Percentiles rank a stretch among this genome's conserved stretches.
phyloP scores from a whole-genome alignment of 768 basidiomycete species.

The Stropharia rugosoannulata region DNA sequence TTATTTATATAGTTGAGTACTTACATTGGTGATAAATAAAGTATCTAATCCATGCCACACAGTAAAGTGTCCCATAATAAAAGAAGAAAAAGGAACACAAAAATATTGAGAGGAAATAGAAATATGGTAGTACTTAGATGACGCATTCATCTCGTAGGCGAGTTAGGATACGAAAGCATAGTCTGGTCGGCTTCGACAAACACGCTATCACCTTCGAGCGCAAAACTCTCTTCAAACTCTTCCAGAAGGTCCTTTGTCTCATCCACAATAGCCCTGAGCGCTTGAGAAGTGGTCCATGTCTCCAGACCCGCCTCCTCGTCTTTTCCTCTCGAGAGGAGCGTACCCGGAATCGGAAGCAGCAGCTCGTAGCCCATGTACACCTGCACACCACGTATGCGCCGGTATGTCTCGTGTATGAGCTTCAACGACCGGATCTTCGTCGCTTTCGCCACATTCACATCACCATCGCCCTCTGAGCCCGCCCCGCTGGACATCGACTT shows the following conservation, averaged over 20 bases:
- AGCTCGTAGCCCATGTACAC: conserved; percentile 60
- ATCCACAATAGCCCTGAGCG: conserved; percentile 47
- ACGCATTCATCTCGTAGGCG: too few relatives aligned
- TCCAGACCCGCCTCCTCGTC: conserved; percentile 34
- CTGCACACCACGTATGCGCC: conserved; percentile 62
- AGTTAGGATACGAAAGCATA: not conserved
- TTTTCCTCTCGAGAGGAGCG: conserved; percentile 22
- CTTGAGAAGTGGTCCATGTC: conserved; percentile 56
- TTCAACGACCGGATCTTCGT: conserved; percentile 47
- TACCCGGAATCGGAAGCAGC: conserved; percentile 45
- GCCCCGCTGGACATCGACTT: conserved; percentile 9
- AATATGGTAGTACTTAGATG: too few relatives aligned
- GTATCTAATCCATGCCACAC: too few relatives aligned
- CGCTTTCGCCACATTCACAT: conserved; percentile 29
- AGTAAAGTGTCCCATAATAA: too few relatives aligned
- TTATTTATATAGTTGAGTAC: too few relatives aligned
- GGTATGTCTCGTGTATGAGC: conserved; percentile 59
- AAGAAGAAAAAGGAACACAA: too few relatives aligned
- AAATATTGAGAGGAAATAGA: too few relatives aligned
- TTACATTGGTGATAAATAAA: too few relatives aligned
- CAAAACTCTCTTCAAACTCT: conserved; percentile 47
- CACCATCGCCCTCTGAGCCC: conserved; percentile 10
- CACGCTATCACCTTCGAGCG: conserved; percentile 22
- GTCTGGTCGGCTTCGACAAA: conserved; percentile 22
- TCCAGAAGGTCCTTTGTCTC: conserved; percentile 59